Conservation (phyloP, 2,329 filamentous ascomycete genomes). For the Amphichorda felina region DNA sequence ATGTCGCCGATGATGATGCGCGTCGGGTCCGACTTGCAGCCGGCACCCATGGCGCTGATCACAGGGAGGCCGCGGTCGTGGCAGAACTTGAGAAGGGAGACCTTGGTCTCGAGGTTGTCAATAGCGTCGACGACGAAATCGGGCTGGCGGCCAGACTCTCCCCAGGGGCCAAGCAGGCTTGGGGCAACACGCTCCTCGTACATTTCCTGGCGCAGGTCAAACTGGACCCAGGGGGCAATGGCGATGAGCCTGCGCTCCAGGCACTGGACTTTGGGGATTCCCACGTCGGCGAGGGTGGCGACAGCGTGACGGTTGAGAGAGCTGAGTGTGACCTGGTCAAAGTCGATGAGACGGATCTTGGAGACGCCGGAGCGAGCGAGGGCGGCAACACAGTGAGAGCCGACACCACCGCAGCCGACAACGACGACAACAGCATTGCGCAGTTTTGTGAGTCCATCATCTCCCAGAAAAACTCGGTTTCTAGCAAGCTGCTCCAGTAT, state of each 20-base stretch:
- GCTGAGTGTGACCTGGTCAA: slow-evolving; percentile 92
- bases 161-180: slow-evolving; percentile 56
- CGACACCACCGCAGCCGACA: slow-evolving; percentile 89
- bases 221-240: slow-evolving; percentile 82
- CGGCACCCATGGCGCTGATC: slow-evolving; percentile 92
- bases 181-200: slow-evolving; percentile 60
- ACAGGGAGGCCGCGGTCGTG: slow-evolving; percentile 65
- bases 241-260: slow-evolving; percentile 71
- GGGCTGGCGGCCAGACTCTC: slow-evolving; percentile 47
- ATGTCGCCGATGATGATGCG: slow-evolving; percentile 87
- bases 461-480: slow-evolving; percentile 81
- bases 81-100: slow-evolving; percentile 81
- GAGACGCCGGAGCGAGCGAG: slow-evolving; percentile 82
- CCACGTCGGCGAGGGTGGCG: slow-evolving; percentile 86
- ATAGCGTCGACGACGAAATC: slow-evolving; percentile 95
- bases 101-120: slow-evolving; percentile 96
- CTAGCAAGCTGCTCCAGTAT: slow-evolving; percentile 90
- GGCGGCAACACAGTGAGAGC: slow-evolving; percentile 79
- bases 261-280: slow-evolving; percentile 81
- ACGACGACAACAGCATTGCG: slow-evolving; percentile 76
- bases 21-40: slow-evolving; percentile 80
- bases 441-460: slow-evolving; percentile 68
- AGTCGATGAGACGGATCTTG: slow-evolving; percentile 83
- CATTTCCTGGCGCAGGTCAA: slow-evolving; percentile 77
- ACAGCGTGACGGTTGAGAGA: slow-evolving; percentile 94